These are phyloP conservation scores for Pelargonium hybrid DNA, from an alignment of 441 rosid genomes.

Conservation along the genomic window DNA sequence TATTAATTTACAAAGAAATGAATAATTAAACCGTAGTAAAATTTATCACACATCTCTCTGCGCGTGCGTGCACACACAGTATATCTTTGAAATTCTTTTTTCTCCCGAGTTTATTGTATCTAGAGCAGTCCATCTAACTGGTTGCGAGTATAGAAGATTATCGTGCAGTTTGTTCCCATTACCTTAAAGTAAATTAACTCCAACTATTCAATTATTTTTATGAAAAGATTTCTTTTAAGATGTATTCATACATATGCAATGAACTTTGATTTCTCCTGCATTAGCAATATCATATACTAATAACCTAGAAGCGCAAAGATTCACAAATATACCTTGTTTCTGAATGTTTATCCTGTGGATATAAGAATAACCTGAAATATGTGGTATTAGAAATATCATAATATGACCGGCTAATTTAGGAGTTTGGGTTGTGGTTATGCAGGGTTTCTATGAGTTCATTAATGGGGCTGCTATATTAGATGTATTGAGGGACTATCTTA, in stretches of 20 bases:
- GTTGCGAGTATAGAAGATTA: background rate
- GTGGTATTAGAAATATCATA: background rate
- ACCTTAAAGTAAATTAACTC: background rate
- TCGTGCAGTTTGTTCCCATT: background rate
- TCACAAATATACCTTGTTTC: background rate
- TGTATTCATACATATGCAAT: background rate
- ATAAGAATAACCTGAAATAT: constrained; percentile 1
- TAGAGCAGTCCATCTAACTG: background rate
- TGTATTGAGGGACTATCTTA: constrained; percentile 53
- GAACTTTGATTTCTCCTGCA: background rate
- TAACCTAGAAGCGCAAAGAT: background rate
- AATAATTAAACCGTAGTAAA: background rate
- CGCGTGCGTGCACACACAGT: background rate
- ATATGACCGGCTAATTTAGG: constrained; percentile 13
- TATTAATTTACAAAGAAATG: background rate
- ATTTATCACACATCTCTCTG: background rate
- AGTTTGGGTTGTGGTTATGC: constrained; percentile 20
- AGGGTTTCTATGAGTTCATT: constrained; percentile 85
- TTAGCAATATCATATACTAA: background rate
- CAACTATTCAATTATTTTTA: background rate
- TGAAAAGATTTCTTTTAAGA: background rate
- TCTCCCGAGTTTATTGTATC: background rate
- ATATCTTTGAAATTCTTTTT: constrained; percentile 3
- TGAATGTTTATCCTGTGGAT: background rate
- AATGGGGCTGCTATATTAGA: constrained; percentile 67